These are phyloP conservation scores for Paulownia fortunei DNA, from an alignment of 257 asterid species.

Conservation along the genomic window DNA sequence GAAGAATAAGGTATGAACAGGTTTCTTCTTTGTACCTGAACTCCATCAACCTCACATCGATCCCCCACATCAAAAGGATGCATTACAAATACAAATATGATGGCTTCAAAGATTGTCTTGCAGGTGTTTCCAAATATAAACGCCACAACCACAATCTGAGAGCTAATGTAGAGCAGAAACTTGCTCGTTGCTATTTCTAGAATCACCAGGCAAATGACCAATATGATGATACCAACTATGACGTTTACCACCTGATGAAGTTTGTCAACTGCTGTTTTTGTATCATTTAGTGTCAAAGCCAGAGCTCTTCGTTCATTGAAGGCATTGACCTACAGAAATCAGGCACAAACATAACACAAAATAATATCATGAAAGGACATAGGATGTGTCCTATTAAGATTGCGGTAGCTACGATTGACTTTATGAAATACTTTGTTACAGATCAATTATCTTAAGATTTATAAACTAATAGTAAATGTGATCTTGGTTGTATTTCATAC, in stretches of 20 bases:
- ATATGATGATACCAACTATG: conserved; percentile 59
- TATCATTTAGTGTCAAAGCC: conserved; percentile 84
- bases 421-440: not conserved
- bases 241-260: conserved; percentile 82
- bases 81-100: conserved; percentile 80
- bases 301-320: conserved; percentile 90
- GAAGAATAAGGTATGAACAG: not conserved
- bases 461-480: not conserved
- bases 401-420: not conserved
- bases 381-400: not conserved
- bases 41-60: conserved; percentile 85
- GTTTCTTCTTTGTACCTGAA: conserved; percentile 52
- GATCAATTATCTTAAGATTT: too few species aligned
- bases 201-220: conserved; percentile 64
- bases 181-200: conserved; percentile 73
- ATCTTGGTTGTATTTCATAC: conserved; percentile 44
- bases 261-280: conserved; percentile 86
- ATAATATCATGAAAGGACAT: not conserved
- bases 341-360: not conserved
- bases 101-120: conserved; percentile 83
- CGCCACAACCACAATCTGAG: conserved; percentile 89
- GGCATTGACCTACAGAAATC: conserved; percentile 62
- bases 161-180: conserved; percentile 73
- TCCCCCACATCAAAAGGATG: conserved; percentile 96
- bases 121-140: conserved; percentile 87